Evolutionary conservation across 371 early-diverging fungal species (phyloP).

Genomic region (Circinella minor): DNA sequence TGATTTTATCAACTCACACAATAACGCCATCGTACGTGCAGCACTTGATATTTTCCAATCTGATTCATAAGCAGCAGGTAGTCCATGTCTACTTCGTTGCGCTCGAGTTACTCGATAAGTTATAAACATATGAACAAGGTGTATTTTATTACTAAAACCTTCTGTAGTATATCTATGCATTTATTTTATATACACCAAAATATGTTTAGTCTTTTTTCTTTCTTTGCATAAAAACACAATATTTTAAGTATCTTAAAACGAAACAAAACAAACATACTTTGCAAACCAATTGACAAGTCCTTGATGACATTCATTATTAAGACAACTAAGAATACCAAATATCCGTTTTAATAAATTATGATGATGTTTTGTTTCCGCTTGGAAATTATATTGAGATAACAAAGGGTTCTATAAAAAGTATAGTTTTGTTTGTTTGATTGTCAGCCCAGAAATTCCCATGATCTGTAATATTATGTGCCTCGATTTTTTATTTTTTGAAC

Average conservation of each 20-base stretch:
- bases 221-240: neutral
- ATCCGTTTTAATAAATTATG: conserved; percentile 73
- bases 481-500: no score
- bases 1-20: conserved; percentile 56
- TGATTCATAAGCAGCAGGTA: conserved; percentile 61
- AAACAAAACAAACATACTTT: conserved; percentile 36
- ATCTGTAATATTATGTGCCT: neutral
- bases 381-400: conserved; percentile 67
- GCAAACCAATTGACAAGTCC: conserved; percentile 83
- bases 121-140: conserved; percentile 80
- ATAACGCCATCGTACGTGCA: conserved; percentile 85
- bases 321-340: conserved; percentile 76
- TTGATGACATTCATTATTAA: conserved; percentile 79
- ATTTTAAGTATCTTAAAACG: neutral
- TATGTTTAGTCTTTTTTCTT: neutral
- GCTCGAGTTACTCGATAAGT: conserved; percentile 78
- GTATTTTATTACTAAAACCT: conserved; percentile 73
- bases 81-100: conserved; percentile 41
- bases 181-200: no score
- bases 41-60: conserved; percentile 91
- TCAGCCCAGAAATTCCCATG: neutral
- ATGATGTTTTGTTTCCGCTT: conserved; percentile 71
- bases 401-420: conserved; percentile 63
- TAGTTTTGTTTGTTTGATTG: neutral
- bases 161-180: conserved; percentile 57